Evolutionary conservation across 495 filamentous ascomycete genomes (phyloP), one percentile per base, ranked within the genome.

Genomic region (Podospora sp.): DNA sequence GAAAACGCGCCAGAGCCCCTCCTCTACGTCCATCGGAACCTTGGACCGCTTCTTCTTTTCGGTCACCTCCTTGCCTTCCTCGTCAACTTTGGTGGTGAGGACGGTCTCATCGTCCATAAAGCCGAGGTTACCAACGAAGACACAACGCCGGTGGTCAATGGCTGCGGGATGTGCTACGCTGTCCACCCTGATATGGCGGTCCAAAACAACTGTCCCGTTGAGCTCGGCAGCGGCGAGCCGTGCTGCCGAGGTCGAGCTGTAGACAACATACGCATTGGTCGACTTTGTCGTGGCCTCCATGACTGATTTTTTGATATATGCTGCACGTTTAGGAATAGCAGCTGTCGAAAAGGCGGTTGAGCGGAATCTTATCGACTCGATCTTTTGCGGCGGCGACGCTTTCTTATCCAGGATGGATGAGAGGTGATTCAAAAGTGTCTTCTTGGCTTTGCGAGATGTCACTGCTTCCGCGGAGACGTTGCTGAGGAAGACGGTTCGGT

Each of bases 111-210:
- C 90, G 70, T 96, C 93, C 1, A 97, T 91, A 70, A 98, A 98
- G 51, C 93, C 92, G 11, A 99, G 87, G 75, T 98, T 98, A 11
- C 96, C 96, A 14, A 99, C 91, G 72, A 98, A 99, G 4, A 99
- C 90, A 78, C 96, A 99, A 61, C 93, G 88, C 57, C 90, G 87
- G 73, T 96, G 85, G 72, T 97, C 94, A 25, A 88, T 86, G 26
- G 89, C 84, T 1, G 90, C 83, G 0, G 96, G 96, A 79, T 97
- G 94, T 0, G 95, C 92, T 51, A 98, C 87, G 52, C 85, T 89
- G 77, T 99, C 95, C 20, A 93, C 96, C 8, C 93, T 86, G 67
- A 99, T 79, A 78, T 99, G 96, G 12, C 96, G 89, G 70, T 92
- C 91, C 35, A 98, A 85, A 7, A 98, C 84, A 0, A 92, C 80